Percentiles rank a stretch among this genome's conserved stretches.
Evolutionary conservation across 148 eudicot species (phyloP).

Genomic region (Polygonum aviculare): DNA sequence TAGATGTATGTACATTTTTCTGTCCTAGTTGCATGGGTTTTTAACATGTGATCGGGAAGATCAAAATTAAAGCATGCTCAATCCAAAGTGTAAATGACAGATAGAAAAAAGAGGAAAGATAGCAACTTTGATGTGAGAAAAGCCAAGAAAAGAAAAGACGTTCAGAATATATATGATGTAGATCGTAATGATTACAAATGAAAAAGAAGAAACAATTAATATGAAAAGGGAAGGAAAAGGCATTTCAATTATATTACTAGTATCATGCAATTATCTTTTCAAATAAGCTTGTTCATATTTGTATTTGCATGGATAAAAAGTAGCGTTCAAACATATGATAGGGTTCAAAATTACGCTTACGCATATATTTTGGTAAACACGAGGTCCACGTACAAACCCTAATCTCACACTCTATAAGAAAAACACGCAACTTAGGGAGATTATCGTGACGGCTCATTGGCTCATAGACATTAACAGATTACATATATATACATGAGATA

Average conservation of each 20-base stretch:
- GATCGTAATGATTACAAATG: slow-evolving; percentile 25
- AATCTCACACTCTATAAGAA: too few relatives aligned
- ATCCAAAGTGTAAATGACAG: slow-evolving; percentile 1
- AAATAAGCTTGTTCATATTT: not conserved
- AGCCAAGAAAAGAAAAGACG: slow-evolving; percentile 12
- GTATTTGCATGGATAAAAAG: slow-evolving; percentile 10
- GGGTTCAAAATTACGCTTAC: slow-evolving; percentile 13
- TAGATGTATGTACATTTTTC: not conserved
- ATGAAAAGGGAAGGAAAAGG: slow-evolving; percentile 8
- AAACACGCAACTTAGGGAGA: not conserved
- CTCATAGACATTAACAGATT: too few relatives aligned
- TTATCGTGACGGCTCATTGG: not conserved
- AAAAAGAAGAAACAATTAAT: slow-evolving; percentile 16
- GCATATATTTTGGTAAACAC: too few relatives aligned
- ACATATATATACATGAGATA: too few relatives aligned
- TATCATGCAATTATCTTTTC: not conserved
- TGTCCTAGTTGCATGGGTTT: not conserved
- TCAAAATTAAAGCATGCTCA: slow-evolving; percentile 5
- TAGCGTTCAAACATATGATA: slow-evolving; percentile 19
- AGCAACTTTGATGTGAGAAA: slow-evolving; percentile 6
- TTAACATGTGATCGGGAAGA: not conserved
- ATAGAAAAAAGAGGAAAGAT: not conserved
- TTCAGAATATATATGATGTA: slow-evolving; percentile 25
- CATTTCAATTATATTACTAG: not conserved
- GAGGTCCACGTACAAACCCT: too few relatives aligned